These are phyloP conservation scores for Rhodotorula mucilaginosa DNA, from an alignment of 1,284 basidiomycete genomes.

Conservation along the genomic window DNA sequence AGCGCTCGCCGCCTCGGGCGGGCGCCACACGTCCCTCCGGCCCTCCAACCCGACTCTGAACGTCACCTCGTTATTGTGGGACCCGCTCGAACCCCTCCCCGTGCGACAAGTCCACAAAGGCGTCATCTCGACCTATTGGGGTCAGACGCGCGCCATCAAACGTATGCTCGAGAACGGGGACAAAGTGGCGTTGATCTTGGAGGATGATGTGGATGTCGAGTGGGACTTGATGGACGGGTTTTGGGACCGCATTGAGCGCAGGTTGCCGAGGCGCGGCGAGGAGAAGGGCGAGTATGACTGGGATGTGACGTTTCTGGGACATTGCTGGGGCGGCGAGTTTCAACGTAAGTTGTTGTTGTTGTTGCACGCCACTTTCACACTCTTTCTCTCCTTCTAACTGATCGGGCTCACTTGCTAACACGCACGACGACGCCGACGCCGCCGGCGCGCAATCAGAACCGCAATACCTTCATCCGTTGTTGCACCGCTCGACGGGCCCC, in stretches of 20 bases:
- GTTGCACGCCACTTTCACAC: no score
- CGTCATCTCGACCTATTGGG: slow-evolving; percentile 41
- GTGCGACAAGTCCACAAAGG: slow-evolving; percentile 40
- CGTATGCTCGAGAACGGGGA: slow-evolving; percentile 39
- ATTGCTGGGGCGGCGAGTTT: slow-evolving; percentile 45
- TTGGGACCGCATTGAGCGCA: slow-evolving; percentile 36
- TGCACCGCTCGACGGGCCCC: slow-evolving; percentile 54
- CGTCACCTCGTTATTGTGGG: slow-evolving; percentile 37
- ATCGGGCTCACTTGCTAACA: no score
- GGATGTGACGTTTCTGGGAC: slow-evolving; percentile 44
- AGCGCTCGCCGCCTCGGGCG: slow-evolving; percentile 16
- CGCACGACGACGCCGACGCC: no score
- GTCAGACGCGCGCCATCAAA: slow-evolving; percentile 40
- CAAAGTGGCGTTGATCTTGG: slow-evolving; percentile 42
- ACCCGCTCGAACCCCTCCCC: slow-evolving; percentile 33
- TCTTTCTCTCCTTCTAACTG: neutral
- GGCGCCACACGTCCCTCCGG: slow-evolving; percentile 14
- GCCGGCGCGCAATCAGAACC: slow-evolving; percentile 49
- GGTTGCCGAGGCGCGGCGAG: slow-evolving; percentile 22
- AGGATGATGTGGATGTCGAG: slow-evolving; percentile 47
- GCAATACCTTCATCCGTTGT: slow-evolving; percentile 70
- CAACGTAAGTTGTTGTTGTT: slow-evolving; percentile 21
- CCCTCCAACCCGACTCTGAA: slow-evolving; percentile 14
- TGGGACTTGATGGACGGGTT: slow-evolving; percentile 43
- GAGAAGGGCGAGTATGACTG: slow-evolving; percentile 20